Percentiles rank a stretch among this genome's conserved stretches.
phyloP scores from a whole-genome alignment of 2,329 filamentous ascomycete genomes.

The Trichothecium roseum region DNA sequence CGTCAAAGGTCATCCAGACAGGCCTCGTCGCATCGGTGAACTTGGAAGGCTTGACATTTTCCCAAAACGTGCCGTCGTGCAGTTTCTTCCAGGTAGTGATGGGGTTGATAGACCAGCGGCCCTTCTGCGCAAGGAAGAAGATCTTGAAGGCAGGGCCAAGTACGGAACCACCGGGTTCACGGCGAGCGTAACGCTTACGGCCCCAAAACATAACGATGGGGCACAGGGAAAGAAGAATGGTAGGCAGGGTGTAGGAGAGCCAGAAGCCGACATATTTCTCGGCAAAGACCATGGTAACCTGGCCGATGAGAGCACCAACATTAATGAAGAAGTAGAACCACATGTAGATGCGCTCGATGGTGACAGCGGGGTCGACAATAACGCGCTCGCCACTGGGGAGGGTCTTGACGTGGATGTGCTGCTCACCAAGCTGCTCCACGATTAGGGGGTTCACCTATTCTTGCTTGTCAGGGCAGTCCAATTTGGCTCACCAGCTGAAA shows the following conservation, averaged over 20 bases:
- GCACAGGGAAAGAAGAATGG: slow-evolving; percentile 51
- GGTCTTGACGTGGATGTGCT: slow-evolving; percentile 42
- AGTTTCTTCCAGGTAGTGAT: slow-evolving; percentile 47
- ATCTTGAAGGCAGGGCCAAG: slow-evolving; percentile 53
- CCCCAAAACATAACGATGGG: slow-evolving; percentile 52
- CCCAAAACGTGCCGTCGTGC: slow-evolving; percentile 51
- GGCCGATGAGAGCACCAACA: slow-evolving; percentile 52
- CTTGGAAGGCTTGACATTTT: slow-evolving; percentile 57
- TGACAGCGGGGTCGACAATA: slow-evolving; percentile 54
- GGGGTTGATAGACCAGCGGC: slow-evolving; percentile 59
- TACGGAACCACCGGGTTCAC: slow-evolving; percentile 56
- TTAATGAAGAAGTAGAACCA: slow-evolving; percentile 69
- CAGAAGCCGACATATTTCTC: slow-evolving; percentile 70
- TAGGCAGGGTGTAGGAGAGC: slow-evolving; percentile 59
- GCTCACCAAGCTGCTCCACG: slow-evolving; percentile 52
- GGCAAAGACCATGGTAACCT: slow-evolving; percentile 59
- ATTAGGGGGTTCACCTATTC: slow-evolving; percentile 47
- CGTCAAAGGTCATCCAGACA: slow-evolving; percentile 68
- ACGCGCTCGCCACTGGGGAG: slow-evolving; percentile 48
- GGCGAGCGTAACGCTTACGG: slow-evolving; percentile 45
- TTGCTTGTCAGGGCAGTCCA: background rate
- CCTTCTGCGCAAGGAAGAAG: slow-evolving; percentile 53
- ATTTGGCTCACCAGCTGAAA: too few species aligned
- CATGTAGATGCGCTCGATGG: slow-evolving; percentile 52
- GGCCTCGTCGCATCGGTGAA: slow-evolving; percentile 45